Evolutionary conservation across 192 early-diverging fungal genomes (phyloP), one percentile per base, ranked within the genome.

Genomic region (Linnemannia exigua): DNA sequence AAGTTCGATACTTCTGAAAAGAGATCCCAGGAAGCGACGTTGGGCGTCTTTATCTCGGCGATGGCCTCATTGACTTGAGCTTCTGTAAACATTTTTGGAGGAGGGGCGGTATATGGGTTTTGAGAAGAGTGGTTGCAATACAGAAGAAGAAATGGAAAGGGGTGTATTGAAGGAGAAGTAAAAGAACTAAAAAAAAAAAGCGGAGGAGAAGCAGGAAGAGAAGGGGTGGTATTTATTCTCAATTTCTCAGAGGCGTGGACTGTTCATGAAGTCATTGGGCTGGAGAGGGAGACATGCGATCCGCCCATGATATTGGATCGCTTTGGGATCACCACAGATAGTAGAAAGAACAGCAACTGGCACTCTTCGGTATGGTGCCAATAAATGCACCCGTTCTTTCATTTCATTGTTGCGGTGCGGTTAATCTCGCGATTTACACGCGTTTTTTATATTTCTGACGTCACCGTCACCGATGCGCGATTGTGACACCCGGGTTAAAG

Each of bases 1-100:
- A 90, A 90, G 46, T 81, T 71, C 15, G 70, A 20, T 1, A 58
- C 79, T 38, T 90, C 79, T 12, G 86, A 77, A 71, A 87, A 87
- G 19, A 79, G 80, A 3, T 79, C 72, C 87, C 88, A 88, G 6
- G 70, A 48, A 12, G 77, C 28, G 2, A 87, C 46, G 47, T 86
- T 48, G 22, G 84, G 84, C 3, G 15, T 72, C 28, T 47, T 80
- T 6, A 86, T 72, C 70, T 86, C 79, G 7, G 50, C 52, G 12
- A 86, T 68, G 5, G 84, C 74, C 20, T 67, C 70, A 25, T 74
- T 66, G 70, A 86, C 78, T 33, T 86, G 74, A 1, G 67, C 79
- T 69, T 77, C 54, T 37, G 66, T 76, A 22, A 86, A 86, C 75
- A 80, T 86, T 33, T 63, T 47, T 61, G 12, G 1, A 6, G 1